A percentile compares a stretch with the other conserved stretches of the same genome.
These are phyloP conservation scores for Tylopilus felleus DNA, from an alignment of 768 basidiomycete species.

Conservation along the genomic window DNA sequence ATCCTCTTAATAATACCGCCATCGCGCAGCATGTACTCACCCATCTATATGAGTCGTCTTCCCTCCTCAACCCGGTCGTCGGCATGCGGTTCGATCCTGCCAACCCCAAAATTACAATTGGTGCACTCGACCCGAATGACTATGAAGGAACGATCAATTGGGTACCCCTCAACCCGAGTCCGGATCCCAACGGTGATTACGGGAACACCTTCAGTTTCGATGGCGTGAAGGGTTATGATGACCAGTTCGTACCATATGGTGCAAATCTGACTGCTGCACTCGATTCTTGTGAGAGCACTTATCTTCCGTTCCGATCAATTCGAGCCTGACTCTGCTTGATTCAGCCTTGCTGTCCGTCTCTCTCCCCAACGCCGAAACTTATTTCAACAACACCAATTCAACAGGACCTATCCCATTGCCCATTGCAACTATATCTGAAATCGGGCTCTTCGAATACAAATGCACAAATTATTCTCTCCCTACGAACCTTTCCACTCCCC, in stretches of 20 bases:
- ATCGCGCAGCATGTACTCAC: conserved; percentile 15
- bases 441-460: conserved; percentile 13
- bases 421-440: neutral
- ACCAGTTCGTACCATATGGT: conserved; percentile 21
- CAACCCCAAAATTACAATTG: conserved; percentile 30
- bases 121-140: conserved; percentile 30
- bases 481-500: too few species aligned
- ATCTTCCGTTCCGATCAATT: neutral
- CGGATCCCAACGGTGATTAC: conserved; percentile 15
- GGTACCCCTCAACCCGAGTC: conserved; percentile 21
- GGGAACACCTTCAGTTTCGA: conserved; percentile 25
- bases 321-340: neutral
- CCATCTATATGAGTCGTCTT: conserved; percentile 18
- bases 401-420: conserved; percentile 20
- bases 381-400: conserved; percentile 16
- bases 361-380: conserved; percentile 17
- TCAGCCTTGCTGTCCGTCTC: conserved; percentile 16
- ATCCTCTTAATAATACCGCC: conserved; percentile 18
- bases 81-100: conserved; percentile 29
- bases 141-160: conserved; percentile 33
- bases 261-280: conserved; percentile 19
- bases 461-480: too few species aligned
- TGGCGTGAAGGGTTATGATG: conserved; percentile 31
- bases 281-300: conserved; percentile 24
- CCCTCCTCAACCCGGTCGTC: conserved; percentile 31